Percentiles rank a stretch among this genome's conserved stretches.
phyloP scores from a whole-genome alignment of 768 basidiomycete species.

The Mycena olivaceomarginata region DNA sequence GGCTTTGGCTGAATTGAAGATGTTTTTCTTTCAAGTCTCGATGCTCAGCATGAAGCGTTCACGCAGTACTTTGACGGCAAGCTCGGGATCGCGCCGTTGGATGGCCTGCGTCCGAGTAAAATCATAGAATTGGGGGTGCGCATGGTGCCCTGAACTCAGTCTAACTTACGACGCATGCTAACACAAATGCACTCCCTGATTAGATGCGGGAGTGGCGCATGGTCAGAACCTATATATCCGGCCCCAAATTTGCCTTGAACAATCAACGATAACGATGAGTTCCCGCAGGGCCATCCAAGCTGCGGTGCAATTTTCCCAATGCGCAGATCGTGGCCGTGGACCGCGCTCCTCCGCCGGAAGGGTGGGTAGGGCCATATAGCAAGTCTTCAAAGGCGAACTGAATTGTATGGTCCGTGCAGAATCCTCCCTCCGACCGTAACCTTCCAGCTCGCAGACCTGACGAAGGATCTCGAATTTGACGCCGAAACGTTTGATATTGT shows the following conservation, averaged over 20 bases:
- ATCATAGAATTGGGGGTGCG: background rate
- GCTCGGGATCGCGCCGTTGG: background rate
- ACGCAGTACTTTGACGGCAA: background rate
- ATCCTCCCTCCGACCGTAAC: background rate
- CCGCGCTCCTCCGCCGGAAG: background rate
- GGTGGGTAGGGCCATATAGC: background rate
- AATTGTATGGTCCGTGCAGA: background rate
- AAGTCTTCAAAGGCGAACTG: background rate
- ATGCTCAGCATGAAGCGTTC: background rate
- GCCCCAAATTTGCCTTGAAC: background rate
- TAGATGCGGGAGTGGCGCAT: conserved; percentile 26
- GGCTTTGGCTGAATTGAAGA: no score
- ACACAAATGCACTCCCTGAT: background rate
- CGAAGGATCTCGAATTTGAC: conserved; percentile 1
- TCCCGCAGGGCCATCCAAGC: conserved; percentile 17
- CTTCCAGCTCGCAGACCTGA: conserved; percentile 15
- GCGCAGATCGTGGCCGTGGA: conserved; percentile 22
- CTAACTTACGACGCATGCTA: background rate
- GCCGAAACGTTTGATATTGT: conserved; percentile 17
- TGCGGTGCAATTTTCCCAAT: conserved; percentile 7
- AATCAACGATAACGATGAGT: background rate
- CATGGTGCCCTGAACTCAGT: background rate
- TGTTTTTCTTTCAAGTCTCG: background rate
- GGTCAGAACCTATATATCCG: background rate
- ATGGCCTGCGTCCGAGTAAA: background rate